These are phyloP conservation scores for Cladosporium colombiae DNA, from an alignment of 2,329 filamentous ascomycete genomes.

Conservation along the genomic window DNA sequence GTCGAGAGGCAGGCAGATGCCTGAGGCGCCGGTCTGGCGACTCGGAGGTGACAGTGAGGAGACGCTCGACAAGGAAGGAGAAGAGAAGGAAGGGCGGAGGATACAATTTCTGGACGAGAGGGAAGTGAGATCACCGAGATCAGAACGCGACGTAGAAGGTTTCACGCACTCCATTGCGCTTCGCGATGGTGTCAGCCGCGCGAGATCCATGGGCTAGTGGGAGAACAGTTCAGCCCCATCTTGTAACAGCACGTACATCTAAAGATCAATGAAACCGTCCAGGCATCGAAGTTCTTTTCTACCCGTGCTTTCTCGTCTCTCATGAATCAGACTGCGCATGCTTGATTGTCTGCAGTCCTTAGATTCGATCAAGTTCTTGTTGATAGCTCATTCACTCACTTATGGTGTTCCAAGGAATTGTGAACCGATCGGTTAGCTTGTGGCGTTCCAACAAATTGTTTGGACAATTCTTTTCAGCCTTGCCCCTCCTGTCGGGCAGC, in stretches of 20 bases:
- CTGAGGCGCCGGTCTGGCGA: slow-evolving; percentile 6
- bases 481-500: background rate
- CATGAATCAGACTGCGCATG: background rate
- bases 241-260: background rate
- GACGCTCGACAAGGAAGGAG: background rate
- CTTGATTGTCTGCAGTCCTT: background rate
- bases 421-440: background rate
- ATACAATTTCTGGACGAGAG: background rate
- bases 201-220: background rate
- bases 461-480: background rate
- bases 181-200: background rate
- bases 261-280: background rate
- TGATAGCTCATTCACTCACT: background rate
- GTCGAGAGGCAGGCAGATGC: slow-evolving; percentile 8
- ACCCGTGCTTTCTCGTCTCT: background rate
- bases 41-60: slow-evolving; percentile 1
- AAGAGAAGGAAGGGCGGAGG: slow-evolving; percentile 6
- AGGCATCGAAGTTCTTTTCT: background rate
- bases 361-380: background rate
- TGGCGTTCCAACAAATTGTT: background rate
- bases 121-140: background rate
- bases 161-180: background rate
- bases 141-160: background rate
- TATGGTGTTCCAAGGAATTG: background rate
- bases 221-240: background rate